Evolutionary conservation across 768 basidiomycete genomes (phyloP), one percentile per base, ranked within the genome.

Genomic region (Hygrocybe coccinea): DNA sequence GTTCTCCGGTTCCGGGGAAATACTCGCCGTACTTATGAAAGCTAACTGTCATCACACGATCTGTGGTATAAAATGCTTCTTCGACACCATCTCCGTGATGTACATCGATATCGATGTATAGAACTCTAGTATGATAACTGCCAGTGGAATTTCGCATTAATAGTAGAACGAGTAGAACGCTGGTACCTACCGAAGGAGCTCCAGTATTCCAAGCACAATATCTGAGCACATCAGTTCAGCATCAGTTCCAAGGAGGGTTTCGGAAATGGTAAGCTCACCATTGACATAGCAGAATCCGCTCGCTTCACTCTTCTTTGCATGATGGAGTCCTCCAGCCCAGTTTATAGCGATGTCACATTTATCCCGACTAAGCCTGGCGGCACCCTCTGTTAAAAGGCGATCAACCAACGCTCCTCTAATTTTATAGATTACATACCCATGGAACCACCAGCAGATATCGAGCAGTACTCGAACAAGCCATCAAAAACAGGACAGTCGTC

Each of bases 281-380:
- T 99, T 99, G 72, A 98, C 87, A 76, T 98, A 99, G 77, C 97
- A 99, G 73, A 99, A 99, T 12, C 97, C 97, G 6, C 89, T 91
- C 0, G 95, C 97, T 74, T 97, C 97, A 54, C 90, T 83, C 69
- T 97, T 98, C 75, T 99, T 99, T n/a, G 97, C 97, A 69, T 99
- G 97, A 71, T 99, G 97, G 3, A 99, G 79, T 2, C 97, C 97
- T 8, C 97, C 97, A 0, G 97, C 93, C 97, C 95, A 97, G 72
- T 97, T 97, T 59, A 97, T 91, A 0, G 87, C 86, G 52, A 98
- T 97, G 70, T 98, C 95, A 62, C 87, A 90, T 66, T 90, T 90
- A 67, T 89, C 87, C 56, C 88, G 69, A 47, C 85, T 87, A 15
- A 91, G 67, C 36, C 89, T 87, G 2, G 93, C 79, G 1, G 87